A percentile compares a stretch with the other conserved stretches of the same genome.
These are phyloP conservation scores for Brassica balearica DNA, from an alignment of 441 rosid species.

Conservation along the genomic window DNA sequence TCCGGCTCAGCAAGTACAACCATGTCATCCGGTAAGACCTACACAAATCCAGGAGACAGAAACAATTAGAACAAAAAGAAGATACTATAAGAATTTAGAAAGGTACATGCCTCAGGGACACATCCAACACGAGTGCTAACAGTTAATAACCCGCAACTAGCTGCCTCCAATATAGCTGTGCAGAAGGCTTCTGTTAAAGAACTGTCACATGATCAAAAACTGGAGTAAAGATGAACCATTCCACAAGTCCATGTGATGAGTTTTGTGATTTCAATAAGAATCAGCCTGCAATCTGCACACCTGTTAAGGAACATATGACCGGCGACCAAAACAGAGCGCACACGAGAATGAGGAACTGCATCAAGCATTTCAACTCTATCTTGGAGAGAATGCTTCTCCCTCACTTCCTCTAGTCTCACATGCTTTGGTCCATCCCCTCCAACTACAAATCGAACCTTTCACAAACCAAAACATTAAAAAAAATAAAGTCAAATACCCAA, in stretches of 20 bases:
- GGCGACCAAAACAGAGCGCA: slow-evolving; percentile 80
- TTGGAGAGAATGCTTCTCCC: slow-evolving; percentile 97
- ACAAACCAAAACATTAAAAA: slow-evolving; percentile 18
- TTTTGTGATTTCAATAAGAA: neutral
- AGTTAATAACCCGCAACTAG: slow-evolving; percentile 97
- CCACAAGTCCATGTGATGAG: neutral
- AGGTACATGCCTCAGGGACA: slow-evolving; percentile 84
- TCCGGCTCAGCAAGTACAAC: slow-evolving; percentile 96
- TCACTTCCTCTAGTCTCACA: slow-evolving; percentile 94
- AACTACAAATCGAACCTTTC: slow-evolving; percentile 88
- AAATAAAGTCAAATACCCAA: too few relatives aligned
- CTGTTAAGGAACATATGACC: slow-evolving; percentile 97
- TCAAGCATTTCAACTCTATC: slow-evolving; percentile 98
- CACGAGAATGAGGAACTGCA: slow-evolving; percentile 91
- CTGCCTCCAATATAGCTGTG: slow-evolving; percentile 93
- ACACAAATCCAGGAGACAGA: slow-evolving; percentile 5
- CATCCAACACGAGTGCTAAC: slow-evolving; percentile 97
- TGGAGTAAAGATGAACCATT: slow-evolving; percentile 31
- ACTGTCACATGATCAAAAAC: slow-evolving; percentile 52
- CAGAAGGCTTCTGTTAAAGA: slow-evolving; percentile 98
- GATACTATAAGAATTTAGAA: neutral
- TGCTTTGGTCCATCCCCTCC: slow-evolving; percentile 99
- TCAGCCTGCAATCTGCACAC: slow-evolving; percentile 40
- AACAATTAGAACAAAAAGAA: slow-evolving; percentile 1
- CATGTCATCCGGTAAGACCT: slow-evolving; percentile 97